phyloP scores from a whole-genome alignment of 2,329 filamentous ascomycete genomes.

The Lecanicillium sp. region DNA sequence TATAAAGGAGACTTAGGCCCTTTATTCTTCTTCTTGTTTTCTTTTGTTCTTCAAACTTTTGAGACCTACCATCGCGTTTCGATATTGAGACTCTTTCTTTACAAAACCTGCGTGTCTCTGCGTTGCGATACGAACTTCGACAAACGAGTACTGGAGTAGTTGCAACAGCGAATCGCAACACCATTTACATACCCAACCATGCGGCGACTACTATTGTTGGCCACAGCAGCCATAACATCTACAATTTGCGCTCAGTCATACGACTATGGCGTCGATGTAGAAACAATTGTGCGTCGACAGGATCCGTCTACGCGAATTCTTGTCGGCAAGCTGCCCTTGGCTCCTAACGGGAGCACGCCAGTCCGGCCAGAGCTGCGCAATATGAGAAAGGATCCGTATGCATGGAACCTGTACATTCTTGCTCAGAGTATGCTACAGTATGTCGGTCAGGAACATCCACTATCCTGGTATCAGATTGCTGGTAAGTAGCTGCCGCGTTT shows the following conservation, averaged over 20 bases:
- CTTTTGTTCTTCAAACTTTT: background rate
- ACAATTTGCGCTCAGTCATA: conserved; percentile 25
- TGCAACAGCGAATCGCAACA: too few relatives aligned
- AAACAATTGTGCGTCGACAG: conserved; percentile 31
- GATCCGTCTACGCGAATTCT: conserved; percentile 28
- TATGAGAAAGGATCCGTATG: conserved; percentile 53
- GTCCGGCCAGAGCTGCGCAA: conserved; percentile 59
- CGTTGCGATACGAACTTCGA: too few relatives aligned
- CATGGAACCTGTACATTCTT: conserved; percentile 71
- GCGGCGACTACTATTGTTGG: background rate
- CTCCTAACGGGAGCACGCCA: conserved; percentile 30
- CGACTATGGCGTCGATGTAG: conserved; percentile 41
- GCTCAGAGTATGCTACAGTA: conserved; percentile 65
- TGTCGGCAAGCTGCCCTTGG: conserved; percentile 31
- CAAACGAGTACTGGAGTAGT: too few relatives aligned
- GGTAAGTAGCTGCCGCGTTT: conserved; percentile 37
- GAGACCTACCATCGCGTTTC: too few relatives aligned
- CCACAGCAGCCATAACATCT: background rate
- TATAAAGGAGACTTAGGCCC: too few relatives aligned
- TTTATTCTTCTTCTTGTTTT: background rate
- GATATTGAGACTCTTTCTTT: too few relatives aligned
- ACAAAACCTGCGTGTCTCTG: too few relatives aligned
- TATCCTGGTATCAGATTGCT: conserved; percentile 73
- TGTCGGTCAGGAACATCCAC: conserved; percentile 49
- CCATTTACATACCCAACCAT: too few relatives aligned